Evolutionary conservation across 2,329 filamentous ascomycete species (phyloP).

Genomic region (Fusarium nurragi): DNA sequence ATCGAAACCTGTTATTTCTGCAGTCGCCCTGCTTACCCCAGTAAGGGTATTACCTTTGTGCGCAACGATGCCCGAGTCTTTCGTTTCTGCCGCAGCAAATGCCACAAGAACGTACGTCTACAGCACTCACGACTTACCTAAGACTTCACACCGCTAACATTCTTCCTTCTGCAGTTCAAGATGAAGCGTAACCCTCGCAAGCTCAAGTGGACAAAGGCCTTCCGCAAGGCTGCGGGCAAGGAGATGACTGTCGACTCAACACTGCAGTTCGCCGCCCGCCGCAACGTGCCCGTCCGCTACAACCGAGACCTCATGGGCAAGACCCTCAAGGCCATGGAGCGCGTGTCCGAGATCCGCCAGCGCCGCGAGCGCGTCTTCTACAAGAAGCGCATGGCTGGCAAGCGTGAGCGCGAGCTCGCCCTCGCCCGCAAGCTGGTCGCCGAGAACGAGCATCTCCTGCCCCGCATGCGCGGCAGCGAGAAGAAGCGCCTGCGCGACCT

Average conservation of each 20-base stretch:
- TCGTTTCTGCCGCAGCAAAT: slow-evolving; percentile 69
- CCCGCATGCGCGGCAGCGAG: slow-evolving; percentile 73
- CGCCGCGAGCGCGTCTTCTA: slow-evolving; percentile 92
- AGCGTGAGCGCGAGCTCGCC: slow-evolving; percentile 82
- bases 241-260: slow-evolving; percentile 93
- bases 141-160: slow-evolving; percentile 16
- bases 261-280: slow-evolving; percentile 88
- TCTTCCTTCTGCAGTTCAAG: slow-evolving; percentile 70
- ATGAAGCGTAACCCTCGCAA: slow-evolving; percentile 99
- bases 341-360: slow-evolving; percentile 84
- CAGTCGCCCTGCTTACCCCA: slow-evolving; percentile 61
- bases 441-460: slow-evolving; percentile 92
- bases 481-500: slow-evolving; percentile 66
- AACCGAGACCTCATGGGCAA: slow-evolving; percentile 89
- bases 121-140: background rate
- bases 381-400: slow-evolving; percentile 91
- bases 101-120: slow-evolving; percentile 64
- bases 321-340: slow-evolving; percentile 91
- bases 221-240: slow-evolving; percentile 82
- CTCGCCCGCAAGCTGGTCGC: slow-evolving; percentile 87
- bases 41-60: slow-evolving; percentile 65
- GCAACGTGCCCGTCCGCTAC: slow-evolving; percentile 95
- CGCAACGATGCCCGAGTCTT: slow-evolving; percentile 64
- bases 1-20: slow-evolving; percentile 60
- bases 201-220: slow-evolving; percentile 96